phyloP scores from a whole-genome alignment of 306 rosid species.

The Ochetophila trinervis region DNA sequence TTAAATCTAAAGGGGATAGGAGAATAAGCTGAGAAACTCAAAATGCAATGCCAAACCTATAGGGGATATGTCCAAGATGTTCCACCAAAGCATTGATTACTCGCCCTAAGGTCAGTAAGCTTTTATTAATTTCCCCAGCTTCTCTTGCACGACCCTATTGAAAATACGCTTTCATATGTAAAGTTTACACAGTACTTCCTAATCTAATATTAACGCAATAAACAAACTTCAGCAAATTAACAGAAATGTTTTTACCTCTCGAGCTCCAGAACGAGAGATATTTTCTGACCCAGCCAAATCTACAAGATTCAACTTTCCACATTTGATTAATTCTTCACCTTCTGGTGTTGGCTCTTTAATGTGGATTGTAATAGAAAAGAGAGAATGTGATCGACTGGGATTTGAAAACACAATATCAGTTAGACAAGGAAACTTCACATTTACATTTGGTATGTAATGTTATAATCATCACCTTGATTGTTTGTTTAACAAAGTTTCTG shows the following conservation, averaged over 20 bases:
- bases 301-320: constrained; percentile 94
- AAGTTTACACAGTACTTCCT: not conserved
- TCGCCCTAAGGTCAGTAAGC: constrained; percentile 91
- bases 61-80: constrained; percentile 96
- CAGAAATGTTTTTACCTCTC: constrained; percentile 60
- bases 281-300: constrained; percentile 98
- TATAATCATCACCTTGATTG: constrained; percentile 68
- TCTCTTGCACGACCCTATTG: constrained; percentile 94
- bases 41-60: constrained; percentile 48
- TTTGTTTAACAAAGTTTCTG: constrained; percentile 89
- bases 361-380: constrained; percentile 95
- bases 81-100: constrained; percentile 94
- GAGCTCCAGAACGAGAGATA: constrained; percentile 97
- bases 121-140: constrained; percentile 98
- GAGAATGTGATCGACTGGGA: constrained; percentile 95
- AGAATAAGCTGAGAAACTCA: not conserved
- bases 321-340: constrained; percentile 94
- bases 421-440: not conserved
- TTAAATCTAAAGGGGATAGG: not conserved
- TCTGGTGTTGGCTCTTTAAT: constrained; percentile 97
- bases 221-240: not conserved
- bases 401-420: constrained; percentile 3
- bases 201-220: not conserved
- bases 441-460: not conserved
- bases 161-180: constrained; percentile 3